phyloP scores from a whole-genome alignment of 129 eudicot genomes.

The Tagetes erecta region DNA sequence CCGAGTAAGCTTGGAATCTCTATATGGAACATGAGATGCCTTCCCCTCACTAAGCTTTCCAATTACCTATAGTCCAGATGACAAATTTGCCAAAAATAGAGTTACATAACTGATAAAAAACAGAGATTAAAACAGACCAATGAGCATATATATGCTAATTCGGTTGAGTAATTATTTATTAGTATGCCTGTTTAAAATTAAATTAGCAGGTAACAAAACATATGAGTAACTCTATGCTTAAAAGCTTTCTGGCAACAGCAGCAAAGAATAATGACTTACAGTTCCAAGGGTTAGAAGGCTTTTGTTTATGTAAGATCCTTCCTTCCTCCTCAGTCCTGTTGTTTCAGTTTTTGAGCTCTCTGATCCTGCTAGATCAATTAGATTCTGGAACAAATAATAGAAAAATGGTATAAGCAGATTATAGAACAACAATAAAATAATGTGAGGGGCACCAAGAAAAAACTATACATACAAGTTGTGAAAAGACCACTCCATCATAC shows the following conservation, averaged over 20 bases:
- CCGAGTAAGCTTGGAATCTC: slow-evolving; percentile 98
- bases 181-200: slow-evolving; percentile 3
- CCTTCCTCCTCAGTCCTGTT: slow-evolving; percentile 94
- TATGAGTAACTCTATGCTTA: background rate
- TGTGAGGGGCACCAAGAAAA: background rate
- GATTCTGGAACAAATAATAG: slow-evolving; percentile 42
- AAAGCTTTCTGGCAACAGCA: slow-evolving; percentile 11
- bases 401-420: slow-evolving; percentile 16
- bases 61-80: slow-evolving; percentile 60
- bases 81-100: slow-evolving; percentile 11
- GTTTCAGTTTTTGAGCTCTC: slow-evolving; percentile 99
- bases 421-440: slow-evolving; percentile 4
- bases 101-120: background rate
- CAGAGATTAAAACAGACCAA: background rate
- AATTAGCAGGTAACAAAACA: slow-evolving; percentile 4
- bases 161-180: background rate
- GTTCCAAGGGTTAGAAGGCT: slow-evolving; percentile 98
- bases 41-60: slow-evolving; percentile 97
- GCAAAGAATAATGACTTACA: slow-evolving; percentile 46
- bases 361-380: slow-evolving; percentile 95
- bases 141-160: slow-evolving; percentile 11
- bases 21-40: slow-evolving; percentile 95
- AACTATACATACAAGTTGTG: slow-evolving; percentile 70
- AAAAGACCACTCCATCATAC: slow-evolving; percentile 89
- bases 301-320: slow-evolving; percentile 98